Conservation (phyloP, 768 basidiomycete species). For the Rhodotorula taiwanensis region DNA sequence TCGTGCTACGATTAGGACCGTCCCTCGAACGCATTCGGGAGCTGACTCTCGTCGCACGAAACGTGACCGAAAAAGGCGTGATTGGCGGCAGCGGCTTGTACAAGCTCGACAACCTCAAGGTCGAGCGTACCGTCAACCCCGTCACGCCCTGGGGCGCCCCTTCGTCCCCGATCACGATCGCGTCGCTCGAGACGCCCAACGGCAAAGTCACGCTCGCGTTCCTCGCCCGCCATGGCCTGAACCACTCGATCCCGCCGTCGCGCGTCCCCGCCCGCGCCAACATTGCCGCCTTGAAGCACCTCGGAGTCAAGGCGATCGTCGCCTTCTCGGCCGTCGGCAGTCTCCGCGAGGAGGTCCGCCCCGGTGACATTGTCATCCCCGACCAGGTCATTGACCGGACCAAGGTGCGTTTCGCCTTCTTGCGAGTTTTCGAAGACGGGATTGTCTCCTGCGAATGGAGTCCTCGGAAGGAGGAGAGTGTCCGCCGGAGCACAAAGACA, state of each 20-base stretch:
- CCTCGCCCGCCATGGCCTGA: slow-evolving; percentile 78
- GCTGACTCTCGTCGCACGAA: not conserved
- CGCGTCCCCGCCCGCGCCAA: slow-evolving; percentile 80
- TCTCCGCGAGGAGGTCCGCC: slow-evolving; percentile 82
- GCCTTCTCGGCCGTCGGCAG: slow-evolving; percentile 96
- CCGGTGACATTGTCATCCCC: slow-evolving; percentile 81
- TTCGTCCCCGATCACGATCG: slow-evolving; percentile 86
- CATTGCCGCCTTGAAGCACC: slow-evolving; percentile 85
- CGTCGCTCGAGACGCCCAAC: slow-evolving; percentile 70
- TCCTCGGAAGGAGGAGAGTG: too few relatives aligned
- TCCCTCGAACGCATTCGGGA: not conserved
- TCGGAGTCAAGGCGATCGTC: slow-evolving; percentile 80
- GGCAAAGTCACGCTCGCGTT: slow-evolving; percentile 61
- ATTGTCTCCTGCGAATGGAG: too few relatives aligned
- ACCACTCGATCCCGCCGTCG: slow-evolving; percentile 72
- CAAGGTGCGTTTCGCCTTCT: slow-evolving; percentile 48
- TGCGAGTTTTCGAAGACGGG: not conserved
- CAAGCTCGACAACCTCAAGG: slow-evolving; percentile 81
- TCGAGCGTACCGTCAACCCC: slow-evolving; percentile 67
- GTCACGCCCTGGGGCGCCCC: slow-evolving; percentile 95
- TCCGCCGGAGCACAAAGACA: too few relatives aligned
- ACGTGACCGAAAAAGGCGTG: slow-evolving; percentile 17
- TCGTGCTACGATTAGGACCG: too few relatives aligned
- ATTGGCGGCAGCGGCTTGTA: slow-evolving; percentile 59
- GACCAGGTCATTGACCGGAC: slow-evolving; percentile 93